These are phyloP conservation scores for Achaetomiella virescens DNA, from an alignment of 495 filamentous ascomycete species.

Conservation along the genomic window DNA sequence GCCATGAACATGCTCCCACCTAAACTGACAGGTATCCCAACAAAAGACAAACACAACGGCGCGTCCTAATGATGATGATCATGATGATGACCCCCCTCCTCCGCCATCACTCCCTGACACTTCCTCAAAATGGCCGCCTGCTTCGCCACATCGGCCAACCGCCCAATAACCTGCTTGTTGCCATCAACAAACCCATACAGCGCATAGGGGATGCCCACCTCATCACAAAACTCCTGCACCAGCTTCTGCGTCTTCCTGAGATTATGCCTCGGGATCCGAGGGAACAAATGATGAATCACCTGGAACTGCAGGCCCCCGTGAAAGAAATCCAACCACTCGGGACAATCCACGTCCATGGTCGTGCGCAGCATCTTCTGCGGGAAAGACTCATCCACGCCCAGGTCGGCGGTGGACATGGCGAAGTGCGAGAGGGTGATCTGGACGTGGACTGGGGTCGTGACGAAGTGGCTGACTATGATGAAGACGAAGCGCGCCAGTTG, in stretches of 20 bases:
- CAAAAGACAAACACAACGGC: no score
- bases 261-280: conserved; percentile 92
- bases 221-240: conserved; percentile 82
- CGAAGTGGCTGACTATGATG: conserved; percentile 78
- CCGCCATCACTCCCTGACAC: conserved; percentile 61
- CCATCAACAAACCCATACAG: conserved; percentile 91
- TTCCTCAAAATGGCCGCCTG: conserved; percentile 83
- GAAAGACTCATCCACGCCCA: conserved; percentile 83
- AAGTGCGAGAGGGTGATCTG: conserved; percentile 97
- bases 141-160: conserved; percentile 76
- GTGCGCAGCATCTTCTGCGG: conserved; percentile 95
- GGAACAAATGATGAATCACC: conserved; percentile 90
- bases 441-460: conserved; percentile 82
- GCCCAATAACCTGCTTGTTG: conserved; percentile 80
- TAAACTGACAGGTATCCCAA: no score
- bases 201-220: conserved; percentile 89
- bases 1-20: no score
- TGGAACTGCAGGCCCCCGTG: conserved; percentile 97
- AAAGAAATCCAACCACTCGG: conserved; percentile 91
- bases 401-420: conserved; percentile 90
- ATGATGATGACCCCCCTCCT: conserved; percentile 29
- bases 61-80: no score
- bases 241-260: conserved; percentile 74
- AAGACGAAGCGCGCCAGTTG: conserved; percentile 64
- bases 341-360: conserved; percentile 97